phyloP scores from a whole-genome alignment of 495 filamentous ascomycete species.

The Platismatia glauca region DNA sequence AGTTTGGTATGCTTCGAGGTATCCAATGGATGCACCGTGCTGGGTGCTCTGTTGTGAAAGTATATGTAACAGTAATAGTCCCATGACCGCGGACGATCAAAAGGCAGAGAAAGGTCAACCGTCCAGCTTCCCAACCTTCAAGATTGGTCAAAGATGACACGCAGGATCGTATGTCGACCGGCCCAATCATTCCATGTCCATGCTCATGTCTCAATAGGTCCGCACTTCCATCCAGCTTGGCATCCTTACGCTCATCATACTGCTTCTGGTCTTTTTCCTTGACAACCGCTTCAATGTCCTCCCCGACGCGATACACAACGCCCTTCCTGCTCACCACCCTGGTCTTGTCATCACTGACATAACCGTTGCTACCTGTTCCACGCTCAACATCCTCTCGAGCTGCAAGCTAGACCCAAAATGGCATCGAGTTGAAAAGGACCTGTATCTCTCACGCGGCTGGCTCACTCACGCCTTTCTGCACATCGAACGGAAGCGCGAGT shows the following conservation, averaged over 20 bases:
- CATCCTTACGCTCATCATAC: constrained; percentile 53
- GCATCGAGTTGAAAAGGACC: constrained; percentile 85
- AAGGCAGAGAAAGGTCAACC: constrained; percentile 3
- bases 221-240: constrained; percentile 77
- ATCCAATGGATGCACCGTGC: constrained; percentile 3
- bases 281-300: constrained; percentile 76
- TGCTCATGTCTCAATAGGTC: constrained; percentile 36
- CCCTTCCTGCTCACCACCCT: constrained; percentile 71
- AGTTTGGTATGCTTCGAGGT: not conserved
- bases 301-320: constrained; percentile 70
- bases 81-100: not conserved
- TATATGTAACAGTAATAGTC: not conserved
- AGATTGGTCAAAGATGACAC: constrained; percentile 33
- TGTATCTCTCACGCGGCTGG: constrained; percentile 68
- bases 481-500: constrained; percentile 78
- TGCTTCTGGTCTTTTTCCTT: constrained; percentile 64
- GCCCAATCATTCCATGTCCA: not conserved
- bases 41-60: not conserved
- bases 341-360: constrained; percentile 84
- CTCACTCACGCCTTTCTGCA: constrained; percentile 74
- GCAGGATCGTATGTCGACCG: constrained; percentile 36
- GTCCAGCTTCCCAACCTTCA: not conserved
- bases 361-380: constrained; percentile 67
- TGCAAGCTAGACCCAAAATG: constrained; percentile 73
- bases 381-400: constrained; percentile 62